Base-by-base conservation (phyloP, 2,329 filamentous ascomycete species). In the Nannizziopsis barbatae region DNA sequence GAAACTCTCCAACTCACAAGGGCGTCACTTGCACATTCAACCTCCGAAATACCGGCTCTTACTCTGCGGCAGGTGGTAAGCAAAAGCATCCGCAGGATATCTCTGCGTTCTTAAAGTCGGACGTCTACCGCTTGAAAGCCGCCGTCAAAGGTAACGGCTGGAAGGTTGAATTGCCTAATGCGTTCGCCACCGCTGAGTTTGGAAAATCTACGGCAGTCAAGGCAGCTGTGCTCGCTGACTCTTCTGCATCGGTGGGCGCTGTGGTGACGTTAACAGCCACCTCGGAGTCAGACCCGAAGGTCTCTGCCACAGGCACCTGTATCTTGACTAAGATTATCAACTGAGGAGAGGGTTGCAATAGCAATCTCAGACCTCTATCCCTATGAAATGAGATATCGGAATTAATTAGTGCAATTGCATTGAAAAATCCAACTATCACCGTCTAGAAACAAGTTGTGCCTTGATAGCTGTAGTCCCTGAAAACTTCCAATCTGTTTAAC, bases 101-200 rank as follows among this genome's bases (percentile, higher is more conserved):
- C 1, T 51, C 51, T 10, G 7, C 41, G 37, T 49, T 50, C 38
- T 18, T 53, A 14, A 53, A 55, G 33, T 51, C 47, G 3, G 53
- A 55, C 30, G 53, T 55, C n/a, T 55, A 55, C 49, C 49, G 53
- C 5, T 49, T 55, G 31, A 50, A 53, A 27, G 53, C 53, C 39
- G 42, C 30, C 3, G 53, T 55, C 5, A 18, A 50, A 10, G 49
- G 53, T 38, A 15, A 50, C 8, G 53, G 53, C 38, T 55, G 53
- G 53, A 53, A 43, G 27, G 53, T 53, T 2, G 53, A 55, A 35
- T 32, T 55, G 30, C 53, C 51, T 9, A 55, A 55, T 27, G 53
- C 53, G 8, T 37, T 55, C 10, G 38, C 53, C 17, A 43, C 47
- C 12, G 49, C 49, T 12, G 32, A 50, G 38, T 49, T 46, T 49